Base-by-base conservation (phyloP, 2,329 filamentous ascomycete genomes). In the Paramyrothecium roridum region DNA sequence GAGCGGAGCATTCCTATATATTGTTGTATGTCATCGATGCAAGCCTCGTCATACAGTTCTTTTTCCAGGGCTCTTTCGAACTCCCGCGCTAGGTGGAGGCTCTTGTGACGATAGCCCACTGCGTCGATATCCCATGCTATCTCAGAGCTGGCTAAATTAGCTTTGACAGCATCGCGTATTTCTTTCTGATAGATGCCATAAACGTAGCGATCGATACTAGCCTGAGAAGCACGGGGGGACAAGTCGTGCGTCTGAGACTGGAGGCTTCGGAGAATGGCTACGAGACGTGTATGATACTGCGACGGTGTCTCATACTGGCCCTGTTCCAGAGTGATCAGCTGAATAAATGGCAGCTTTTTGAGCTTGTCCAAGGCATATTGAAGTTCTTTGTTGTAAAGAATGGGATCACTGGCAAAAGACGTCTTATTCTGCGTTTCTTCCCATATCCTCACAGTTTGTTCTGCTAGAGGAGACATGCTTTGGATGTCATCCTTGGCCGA, bases 311-410 rank as follows among this genome's bases (percentile, higher is more conserved):
- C 85, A 52, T 79, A 72, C 50, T 75, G 76, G 1, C 73, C 72
- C 63, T 88, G 84, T 56, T 80, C 75, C 10, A 87, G 72, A 10
- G 76, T 70, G 52, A 80, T 64, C 7, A 87, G 65, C 58, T 84
- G 82, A 11, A 87, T 64, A 1, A 79, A 80, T 1, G 78, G 73
- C 8, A 82, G 74, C 55, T 71, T 79, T 58, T 76, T 82, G 54
- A 88, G 67, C 52, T 69, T 73, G 7, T 82, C 79, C 1, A 79
- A 67, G 2, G 71, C 70, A 7, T 74, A 22, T 52, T 81, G 77
- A 13, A 87, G 69, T 53, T 83, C 78, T 61, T 79, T 83, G 56
- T 79, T 80, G 62, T 80, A 84, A 2, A 65, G 60, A 2, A 82
- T 59, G 3, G 80, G 77, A 51, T 85, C 80, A 2, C 67, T 59